These are phyloP conservation scores for Rhynchosporium secalis DNA, from an alignment of 2,329 filamentous ascomycete species.

Conservation along the genomic window DNA sequence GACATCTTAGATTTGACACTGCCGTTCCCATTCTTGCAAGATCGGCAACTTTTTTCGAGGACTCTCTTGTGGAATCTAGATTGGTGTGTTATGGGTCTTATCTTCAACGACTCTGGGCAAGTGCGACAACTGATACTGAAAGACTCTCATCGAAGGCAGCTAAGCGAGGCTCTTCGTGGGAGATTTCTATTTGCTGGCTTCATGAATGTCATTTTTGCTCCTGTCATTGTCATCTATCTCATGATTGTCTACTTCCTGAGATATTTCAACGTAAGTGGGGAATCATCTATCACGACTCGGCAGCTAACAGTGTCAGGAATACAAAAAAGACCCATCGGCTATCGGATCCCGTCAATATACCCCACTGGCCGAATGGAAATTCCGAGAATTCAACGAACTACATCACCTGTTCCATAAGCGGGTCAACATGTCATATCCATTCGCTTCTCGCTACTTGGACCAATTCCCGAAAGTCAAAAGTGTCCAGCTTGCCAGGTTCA, in stretches of 20 bases:
- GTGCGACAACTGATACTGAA: conserved; percentile 84
- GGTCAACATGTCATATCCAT: conserved; percentile 91
- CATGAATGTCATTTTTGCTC: conserved; percentile 83
- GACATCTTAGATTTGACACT: conserved; percentile 86
- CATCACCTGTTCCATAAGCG: conserved; percentile 88
- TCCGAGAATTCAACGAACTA: conserved; percentile 96
- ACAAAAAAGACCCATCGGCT: conserved; percentile 87
- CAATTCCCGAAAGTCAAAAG: conserved; percentile 97
- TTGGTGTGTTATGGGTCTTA: conserved; percentile 87
- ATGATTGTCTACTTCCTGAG: conserved; percentile 89
- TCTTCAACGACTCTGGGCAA: conserved; percentile 87
- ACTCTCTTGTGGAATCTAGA: conserved; percentile 92
- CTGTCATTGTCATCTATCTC: conserved; percentile 84
- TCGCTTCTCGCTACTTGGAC: conserved; percentile 86
- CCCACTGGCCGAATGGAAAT: conserved; percentile 94
- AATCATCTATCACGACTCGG: neutral
- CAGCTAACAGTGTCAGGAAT: conserved; percentile 62
- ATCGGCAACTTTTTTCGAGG: conserved; percentile 80
- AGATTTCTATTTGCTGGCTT: conserved; percentile 82
- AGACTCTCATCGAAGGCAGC: conserved; percentile 72
- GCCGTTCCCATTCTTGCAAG: conserved; percentile 78
- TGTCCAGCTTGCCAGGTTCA: conserved; percentile 78
- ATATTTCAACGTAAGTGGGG: conserved; percentile 76
- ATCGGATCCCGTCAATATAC: conserved; percentile 90
- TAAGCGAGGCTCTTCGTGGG: conserved; percentile 75